Evolutionary conservation across 495 filamentous ascomycete genomes (phyloP).

Genomic region (Aspergillus sclerotioniger): DNA sequence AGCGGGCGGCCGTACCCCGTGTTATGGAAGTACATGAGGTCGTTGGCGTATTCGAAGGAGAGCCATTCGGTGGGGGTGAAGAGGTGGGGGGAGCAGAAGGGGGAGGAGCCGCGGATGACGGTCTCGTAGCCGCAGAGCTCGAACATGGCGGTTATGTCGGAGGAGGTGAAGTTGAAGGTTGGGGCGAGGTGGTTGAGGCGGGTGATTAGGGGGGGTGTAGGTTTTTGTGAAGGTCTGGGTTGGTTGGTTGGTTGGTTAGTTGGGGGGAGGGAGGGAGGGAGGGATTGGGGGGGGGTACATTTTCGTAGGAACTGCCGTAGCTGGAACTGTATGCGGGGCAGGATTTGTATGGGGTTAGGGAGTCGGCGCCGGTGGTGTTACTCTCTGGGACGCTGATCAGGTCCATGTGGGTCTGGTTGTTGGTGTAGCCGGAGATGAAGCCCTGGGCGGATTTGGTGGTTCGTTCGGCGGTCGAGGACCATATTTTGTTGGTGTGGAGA

Average conservation of each 20-base stretch:
- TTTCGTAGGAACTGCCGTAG: conserved; percentile 22
- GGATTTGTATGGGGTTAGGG: conserved; percentile 25
- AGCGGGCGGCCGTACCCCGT: conserved; percentile 20
- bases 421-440: conserved; percentile 22
- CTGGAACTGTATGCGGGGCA: conserved; percentile 22
- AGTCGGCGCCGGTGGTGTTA: conserved; percentile 20
- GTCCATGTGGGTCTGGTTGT: conserved; percentile 16
- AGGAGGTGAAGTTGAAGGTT: conserved; percentile 21
- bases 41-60: conserved; percentile 25
- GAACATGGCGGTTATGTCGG: conserved; percentile 28
- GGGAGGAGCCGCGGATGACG: conserved; percentile 24
- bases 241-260: neutral
- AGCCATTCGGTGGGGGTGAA: conserved; percentile 25
- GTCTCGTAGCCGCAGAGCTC: conserved; percentile 29
- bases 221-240: conserved; percentile 13
- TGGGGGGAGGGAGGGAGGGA: neutral
- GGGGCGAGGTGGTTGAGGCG: conserved; percentile 16
- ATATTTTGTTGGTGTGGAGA: conserved; percentile 16
- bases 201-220: conserved; percentile 20
- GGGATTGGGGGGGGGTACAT: conserved; percentile 3
- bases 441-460: conserved; percentile 19
- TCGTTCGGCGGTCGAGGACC: conserved; percentile 20
- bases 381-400: conserved; percentile 18
- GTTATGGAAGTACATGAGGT: conserved; percentile 28
- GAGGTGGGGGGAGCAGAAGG: conserved; percentile 20